Evolutionary conservation across 345 rosid genomes (phyloP).

Genomic region (Salix udensis): DNA sequence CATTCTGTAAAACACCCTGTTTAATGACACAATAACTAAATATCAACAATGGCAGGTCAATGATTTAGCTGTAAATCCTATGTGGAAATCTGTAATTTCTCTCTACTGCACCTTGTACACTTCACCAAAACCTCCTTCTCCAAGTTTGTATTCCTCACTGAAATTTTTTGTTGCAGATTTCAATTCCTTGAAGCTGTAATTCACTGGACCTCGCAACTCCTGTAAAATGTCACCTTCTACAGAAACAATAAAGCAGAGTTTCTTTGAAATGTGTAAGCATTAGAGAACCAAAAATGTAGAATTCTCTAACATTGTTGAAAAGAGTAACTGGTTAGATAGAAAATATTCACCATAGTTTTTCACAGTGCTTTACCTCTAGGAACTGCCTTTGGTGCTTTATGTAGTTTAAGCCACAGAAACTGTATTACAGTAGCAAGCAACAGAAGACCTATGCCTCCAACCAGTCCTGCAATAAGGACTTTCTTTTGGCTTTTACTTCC

Average conservation of each 20-base stretch:
- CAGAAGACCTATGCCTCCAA: conserved; percentile 33
- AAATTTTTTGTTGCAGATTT: conserved; percentile 37
- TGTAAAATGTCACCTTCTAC: conserved; percentile 35
- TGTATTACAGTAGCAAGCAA: conserved; percentile 12
- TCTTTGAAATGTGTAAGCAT: too few species aligned
- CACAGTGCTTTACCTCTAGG: conserved; percentile 21
- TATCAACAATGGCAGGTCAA: not conserved
- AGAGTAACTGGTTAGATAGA: too few species aligned
- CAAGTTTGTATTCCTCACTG: conserved; percentile 34
- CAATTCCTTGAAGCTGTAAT: conserved; percentile 41
- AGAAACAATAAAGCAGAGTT: not conserved
- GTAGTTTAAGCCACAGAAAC: conserved; percentile 24
- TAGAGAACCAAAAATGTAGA: too few species aligned
- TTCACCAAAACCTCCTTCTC: conserved; percentile 53
- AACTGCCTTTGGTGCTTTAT: conserved; percentile 13
- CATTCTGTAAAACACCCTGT: conserved; percentile 42
- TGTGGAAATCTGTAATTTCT: not conserved
- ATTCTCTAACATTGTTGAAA: too few species aligned
- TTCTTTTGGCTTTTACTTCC: conserved; percentile 29
- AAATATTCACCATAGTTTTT: not conserved
- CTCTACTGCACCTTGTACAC: conserved; percentile 37
- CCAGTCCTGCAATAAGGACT: conserved; percentile 37
- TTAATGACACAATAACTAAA: not conserved
- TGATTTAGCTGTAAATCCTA: too few species aligned
- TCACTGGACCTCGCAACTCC: conserved; percentile 38